Evolutionary conservation across 768 basidiomycete species (phyloP).

Genomic region (Boletus rubroflammeus): DNA sequence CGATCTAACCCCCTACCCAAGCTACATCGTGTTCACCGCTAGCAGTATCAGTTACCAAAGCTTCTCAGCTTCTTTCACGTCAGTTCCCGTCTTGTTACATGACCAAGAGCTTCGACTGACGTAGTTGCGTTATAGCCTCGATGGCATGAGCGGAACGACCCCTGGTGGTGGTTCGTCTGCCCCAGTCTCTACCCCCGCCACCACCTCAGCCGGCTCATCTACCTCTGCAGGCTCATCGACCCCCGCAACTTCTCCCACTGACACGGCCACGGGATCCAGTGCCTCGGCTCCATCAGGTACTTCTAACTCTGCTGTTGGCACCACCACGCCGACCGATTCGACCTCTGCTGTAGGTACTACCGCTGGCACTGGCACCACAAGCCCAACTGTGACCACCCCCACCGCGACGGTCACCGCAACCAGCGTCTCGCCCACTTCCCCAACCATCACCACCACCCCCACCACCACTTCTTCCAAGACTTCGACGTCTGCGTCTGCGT

Average conservation of each 20-base stretch:
- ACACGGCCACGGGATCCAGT: not conserved
- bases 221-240: conserved; percentile 13
- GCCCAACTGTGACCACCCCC: conserved; percentile 29
- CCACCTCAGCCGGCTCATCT: conserved; percentile 10
- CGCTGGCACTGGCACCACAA: conserved; percentile 22
- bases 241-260: conserved; percentile 2
- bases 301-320: conserved; percentile 3
- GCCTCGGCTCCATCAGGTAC: conserved; percentile 17
- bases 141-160: conserved; percentile 55
- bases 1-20: conserved; percentile 23
- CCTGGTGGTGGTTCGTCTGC: conserved; percentile 22
- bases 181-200: conserved; percentile 1
- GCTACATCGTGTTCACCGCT: conserved; percentile 60
- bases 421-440: not conserved
- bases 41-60: conserved; percentile 32
- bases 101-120: not conserved
- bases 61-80: conserved; percentile 60
- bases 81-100: conserved; percentile 19
- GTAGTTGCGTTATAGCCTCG: conserved; percentile 38
- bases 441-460: conserved; percentile 32
- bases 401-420: conserved; percentile 34
- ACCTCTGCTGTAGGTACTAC: not conserved
- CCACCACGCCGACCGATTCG: conserved; percentile 10
- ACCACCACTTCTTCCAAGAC: conserved; percentile 26
- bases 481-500: conserved; percentile 4